phyloP scores from a whole-genome alignment of 2,329 filamentous ascomycete species.

The Phoma sp. region DNA sequence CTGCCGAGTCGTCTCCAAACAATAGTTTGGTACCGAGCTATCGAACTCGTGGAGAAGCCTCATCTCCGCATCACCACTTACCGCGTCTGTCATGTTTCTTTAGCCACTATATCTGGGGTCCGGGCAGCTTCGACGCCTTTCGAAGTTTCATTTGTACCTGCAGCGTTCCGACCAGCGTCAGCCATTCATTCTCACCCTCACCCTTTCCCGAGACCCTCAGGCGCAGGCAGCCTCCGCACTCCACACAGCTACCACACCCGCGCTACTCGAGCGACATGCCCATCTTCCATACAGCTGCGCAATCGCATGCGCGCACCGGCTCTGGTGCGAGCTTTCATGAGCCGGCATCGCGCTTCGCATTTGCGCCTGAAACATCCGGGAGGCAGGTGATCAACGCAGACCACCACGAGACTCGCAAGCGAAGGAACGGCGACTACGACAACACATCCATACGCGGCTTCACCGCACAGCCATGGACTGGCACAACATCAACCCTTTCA shows the following conservation, averaged over 20 bases:
- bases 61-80: conserved; percentile 21
- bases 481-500: conserved; percentile 29
- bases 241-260: conserved; percentile 32
- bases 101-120: conserved; percentile 18
- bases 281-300: conserved; percentile 32
- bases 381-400: conserved; percentile 40
- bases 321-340: conserved; percentile 30
- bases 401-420: conserved; percentile 44
- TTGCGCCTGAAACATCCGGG: conserved; percentile 34
- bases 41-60: conserved; percentile 9
- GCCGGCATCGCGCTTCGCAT: conserved; percentile 32
- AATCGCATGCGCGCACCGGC: conserved; percentile 22
- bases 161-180: not conserved
- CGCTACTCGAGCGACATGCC: conserved; percentile 39
- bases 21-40: conserved; percentile 17
- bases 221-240: conserved; percentile 31
- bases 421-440: conserved; percentile 27
- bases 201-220: conserved; percentile 18
- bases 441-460: conserved; percentile 22
- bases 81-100: conserved; percentile 27
- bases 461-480: conserved; percentile 29
- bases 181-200: conserved; percentile 20
- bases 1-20: conserved; percentile 19
- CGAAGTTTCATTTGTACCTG: not conserved
- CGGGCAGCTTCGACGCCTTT: conserved; percentile 7